Conservation (phyloP, 108 stramenopile species). For the Halocafeteria seosinensis region DNA sequence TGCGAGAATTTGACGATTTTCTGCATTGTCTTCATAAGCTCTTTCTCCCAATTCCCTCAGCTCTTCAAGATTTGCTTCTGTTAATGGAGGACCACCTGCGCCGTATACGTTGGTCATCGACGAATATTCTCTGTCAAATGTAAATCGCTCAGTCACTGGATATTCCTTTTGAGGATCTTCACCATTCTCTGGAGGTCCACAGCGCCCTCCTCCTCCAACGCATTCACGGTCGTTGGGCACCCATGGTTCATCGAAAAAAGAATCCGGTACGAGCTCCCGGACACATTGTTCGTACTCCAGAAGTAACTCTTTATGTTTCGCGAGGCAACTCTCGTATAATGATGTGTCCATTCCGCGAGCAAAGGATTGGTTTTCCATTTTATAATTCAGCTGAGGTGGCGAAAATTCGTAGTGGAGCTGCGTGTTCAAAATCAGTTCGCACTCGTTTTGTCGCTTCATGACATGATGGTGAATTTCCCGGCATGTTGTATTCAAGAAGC, state of each 20-base stretch:
- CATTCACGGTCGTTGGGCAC: background rate
- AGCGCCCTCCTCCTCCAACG: background rate
- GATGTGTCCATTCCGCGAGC: constrained; percentile 30
- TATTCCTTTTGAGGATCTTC: no score
- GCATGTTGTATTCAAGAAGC: background rate
- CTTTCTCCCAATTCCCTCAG: no score
- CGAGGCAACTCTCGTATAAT: background rate
- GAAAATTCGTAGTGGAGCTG: background rate
- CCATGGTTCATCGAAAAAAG: no score
- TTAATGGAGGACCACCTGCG: no score
- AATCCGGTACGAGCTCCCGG: background rate
- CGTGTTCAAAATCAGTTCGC: constrained; percentile 20
- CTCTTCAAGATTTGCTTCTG: no score
- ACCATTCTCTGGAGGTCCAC: constrained; percentile 16
- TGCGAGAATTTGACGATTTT: no score
- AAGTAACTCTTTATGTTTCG: background rate
- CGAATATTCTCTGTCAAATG: no score
- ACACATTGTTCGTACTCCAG: background rate
- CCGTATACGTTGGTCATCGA: no score
- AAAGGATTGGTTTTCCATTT: constrained; percentile 29
- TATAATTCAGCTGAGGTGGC: constrained; percentile 2
- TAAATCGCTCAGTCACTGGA: no score
- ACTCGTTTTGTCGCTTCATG: constrained; percentile 23
- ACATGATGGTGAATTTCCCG: background rate
- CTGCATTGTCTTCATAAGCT: no score